Percentiles rank a stretch among this genome's conserved stretches.
phyloP scores from a whole-genome alignment of 2,329 filamentous ascomycete genomes.

The Aureobasidium sp. region DNA sequence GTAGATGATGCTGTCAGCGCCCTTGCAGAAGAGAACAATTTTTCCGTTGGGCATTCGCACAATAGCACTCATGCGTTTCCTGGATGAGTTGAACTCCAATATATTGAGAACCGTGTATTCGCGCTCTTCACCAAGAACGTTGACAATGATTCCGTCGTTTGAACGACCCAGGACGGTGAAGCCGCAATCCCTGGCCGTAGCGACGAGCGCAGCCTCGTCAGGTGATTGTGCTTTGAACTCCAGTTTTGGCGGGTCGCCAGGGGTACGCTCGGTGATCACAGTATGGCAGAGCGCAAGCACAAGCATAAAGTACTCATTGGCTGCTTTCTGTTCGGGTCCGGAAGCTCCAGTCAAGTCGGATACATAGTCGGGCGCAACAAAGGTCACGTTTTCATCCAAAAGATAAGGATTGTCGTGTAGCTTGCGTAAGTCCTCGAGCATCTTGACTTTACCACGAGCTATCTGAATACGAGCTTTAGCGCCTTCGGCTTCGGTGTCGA shows the following conservation, averaged over 20 bases:
- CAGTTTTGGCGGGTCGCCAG: slow-evolving; percentile 85
- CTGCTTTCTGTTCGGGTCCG: slow-evolving; percentile 66
- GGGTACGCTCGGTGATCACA: slow-evolving; percentile 82
- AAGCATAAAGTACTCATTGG: slow-evolving; percentile 88
- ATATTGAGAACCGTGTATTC: slow-evolving; percentile 87
- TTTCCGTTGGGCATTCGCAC: slow-evolving; percentile 86
- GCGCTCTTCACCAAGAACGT: slow-evolving; percentile 77
- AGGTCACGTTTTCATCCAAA: slow-evolving; percentile 82
- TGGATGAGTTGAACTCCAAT: slow-evolving; percentile 92
- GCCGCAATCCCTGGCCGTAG: slow-evolving; percentile 89
- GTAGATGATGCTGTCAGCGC: slow-evolving; percentile 95
- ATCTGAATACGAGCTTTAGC: slow-evolving; percentile 70
- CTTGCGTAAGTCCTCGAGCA: slow-evolving; percentile 64
- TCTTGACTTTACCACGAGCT: slow-evolving; percentile 63
- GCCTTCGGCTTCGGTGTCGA: slow-evolving; percentile 76
- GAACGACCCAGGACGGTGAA: slow-evolving; percentile 83
- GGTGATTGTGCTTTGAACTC: slow-evolving; percentile 96
- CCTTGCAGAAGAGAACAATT: slow-evolving; percentile 93
- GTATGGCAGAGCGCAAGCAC: slow-evolving; percentile 93
- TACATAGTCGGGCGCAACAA: slow-evolving; percentile 84
- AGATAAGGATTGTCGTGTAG: slow-evolving; percentile 88
- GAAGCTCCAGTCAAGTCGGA: slow-evolving; percentile 72
- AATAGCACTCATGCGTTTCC: slow-evolving; percentile 97
- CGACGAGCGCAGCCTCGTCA: slow-evolving; percentile 88
- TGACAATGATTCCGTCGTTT: slow-evolving; percentile 74